Evolutionary conservation across 1,284 basidiomycete genomes (phyloP).

Genomic region (Cutaneotrichosporon curvatum): DNA sequence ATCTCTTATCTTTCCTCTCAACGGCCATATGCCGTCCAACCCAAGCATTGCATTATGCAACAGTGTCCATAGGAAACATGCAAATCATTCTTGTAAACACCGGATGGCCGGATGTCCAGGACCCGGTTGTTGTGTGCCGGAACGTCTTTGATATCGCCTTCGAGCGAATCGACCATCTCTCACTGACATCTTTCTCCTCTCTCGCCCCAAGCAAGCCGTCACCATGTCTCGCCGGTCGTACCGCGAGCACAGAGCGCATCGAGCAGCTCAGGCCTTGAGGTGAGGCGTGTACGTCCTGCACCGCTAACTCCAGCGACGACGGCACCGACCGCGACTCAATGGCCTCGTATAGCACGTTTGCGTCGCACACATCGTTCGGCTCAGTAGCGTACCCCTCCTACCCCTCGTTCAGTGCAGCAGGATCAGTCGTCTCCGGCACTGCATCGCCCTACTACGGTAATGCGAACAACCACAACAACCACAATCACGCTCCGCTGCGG

Average conservation of each 20-base stretch:
- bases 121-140: too few relatives aligned
- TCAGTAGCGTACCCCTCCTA: not conserved
- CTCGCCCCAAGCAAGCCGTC: not conserved
- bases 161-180: too few relatives aligned
- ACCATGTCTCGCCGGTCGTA: conserved; percentile 15
- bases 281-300: not conserved
- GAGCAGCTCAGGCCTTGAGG: conserved; percentile 9
- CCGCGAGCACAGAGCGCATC: conserved; percentile 15
- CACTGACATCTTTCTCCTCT: too few relatives aligned
- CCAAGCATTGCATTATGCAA: too few relatives aligned
- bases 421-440: not conserved
- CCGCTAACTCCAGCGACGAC: conserved; percentile 7
- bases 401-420: not conserved
- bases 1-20: too few relatives aligned
- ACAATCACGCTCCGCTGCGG: not conserved
- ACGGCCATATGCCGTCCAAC: too few relatives aligned
- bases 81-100: too few relatives aligned
- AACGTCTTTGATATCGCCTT: too few relatives aligned
- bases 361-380: conserved; percentile 11
- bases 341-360: conserved; percentile 13
- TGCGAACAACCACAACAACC: not conserved
- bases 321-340: conserved; percentile 11
- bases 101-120: too few relatives aligned
- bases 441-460: not conserved
- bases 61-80: too few relatives aligned